Conservation (phyloP, 2,329 filamentous ascomycete species). For the Gyromitra esculenta region DNA sequence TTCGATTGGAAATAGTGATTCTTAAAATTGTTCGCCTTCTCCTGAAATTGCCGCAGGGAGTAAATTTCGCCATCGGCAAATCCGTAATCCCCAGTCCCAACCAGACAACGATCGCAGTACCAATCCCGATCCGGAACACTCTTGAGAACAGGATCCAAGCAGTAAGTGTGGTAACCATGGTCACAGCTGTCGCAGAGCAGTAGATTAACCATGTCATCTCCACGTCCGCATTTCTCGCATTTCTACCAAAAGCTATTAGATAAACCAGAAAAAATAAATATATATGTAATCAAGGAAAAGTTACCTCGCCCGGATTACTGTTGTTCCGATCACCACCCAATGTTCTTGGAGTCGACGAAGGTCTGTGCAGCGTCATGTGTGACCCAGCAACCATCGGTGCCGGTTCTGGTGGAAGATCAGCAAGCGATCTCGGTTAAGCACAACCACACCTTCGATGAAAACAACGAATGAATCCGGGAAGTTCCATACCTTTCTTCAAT, state of each 20-base stretch:
- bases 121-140: constrained; percentile 84
- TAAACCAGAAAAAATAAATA: constrained; percentile 40
- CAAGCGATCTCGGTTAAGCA: constrained; percentile 50
- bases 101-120: constrained; percentile 94
- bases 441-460: constrained; percentile 48
- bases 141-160: constrained; percentile 85
- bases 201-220: constrained; percentile 75
- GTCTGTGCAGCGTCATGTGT: constrained; percentile 93
- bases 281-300: constrained; percentile 51
- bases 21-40: constrained; percentile 95
- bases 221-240: constrained; percentile 86
- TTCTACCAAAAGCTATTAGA: constrained; percentile 65
- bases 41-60: constrained; percentile 93
- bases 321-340: constrained; percentile 68
- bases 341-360: constrained; percentile 74
- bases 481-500: constrained; percentile 82
- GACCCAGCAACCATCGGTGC: constrained; percentile 90
- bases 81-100: constrained; percentile 94
- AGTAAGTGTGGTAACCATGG: constrained; percentile 83
- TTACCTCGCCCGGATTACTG: constrained; percentile 69
- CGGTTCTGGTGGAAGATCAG: constrained; percentile 61
- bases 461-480: constrained; percentile 58
- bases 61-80: constrained; percentile 97
- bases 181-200: constrained; percentile 93
- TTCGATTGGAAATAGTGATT: constrained; percentile 90